Evolutionary conservation across 805 yeast genomes (phyloP).

Genomic region (Candida krabiensis): DNA sequence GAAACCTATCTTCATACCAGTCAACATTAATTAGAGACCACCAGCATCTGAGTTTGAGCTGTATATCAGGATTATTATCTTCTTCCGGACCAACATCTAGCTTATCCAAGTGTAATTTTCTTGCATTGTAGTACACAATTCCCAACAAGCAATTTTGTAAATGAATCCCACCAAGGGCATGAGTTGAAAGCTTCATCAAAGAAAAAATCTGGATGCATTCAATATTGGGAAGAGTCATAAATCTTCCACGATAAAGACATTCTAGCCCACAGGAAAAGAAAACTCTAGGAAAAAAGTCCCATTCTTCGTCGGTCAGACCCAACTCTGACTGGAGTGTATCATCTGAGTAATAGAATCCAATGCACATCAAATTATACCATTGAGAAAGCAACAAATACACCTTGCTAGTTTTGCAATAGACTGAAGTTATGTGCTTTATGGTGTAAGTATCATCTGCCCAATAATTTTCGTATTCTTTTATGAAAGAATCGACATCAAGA

Average conservation of each 20-base stretch:
- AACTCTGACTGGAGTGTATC: constrained; percentile 21
- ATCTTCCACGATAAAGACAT: constrained; percentile 33
- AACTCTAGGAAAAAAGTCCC: constrained; percentile 30
- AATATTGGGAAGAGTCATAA: constrained; percentile 31
- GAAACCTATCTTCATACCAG: constrained; percentile 33
- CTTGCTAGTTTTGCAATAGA: constrained; percentile 24
- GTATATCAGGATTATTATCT: constrained; percentile 5
- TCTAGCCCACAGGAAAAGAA: constrained; percentile 34
- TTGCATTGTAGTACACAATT: constrained; percentile 24
- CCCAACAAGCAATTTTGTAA: constrained; percentile 26
- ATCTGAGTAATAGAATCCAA: constrained; percentile 30
- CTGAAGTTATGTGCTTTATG: constrained; percentile 28
- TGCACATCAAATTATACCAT: constrained; percentile 33
- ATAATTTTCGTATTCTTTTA: constrained; percentile 57
- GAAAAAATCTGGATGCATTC: constrained; percentile 28
- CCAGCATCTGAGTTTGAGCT: constrained; percentile 23
- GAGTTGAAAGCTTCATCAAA: constrained; percentile 28
- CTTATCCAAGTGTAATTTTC: constrained; percentile 25
- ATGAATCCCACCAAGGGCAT: constrained; percentile 32
- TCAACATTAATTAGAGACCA: constrained; percentile 33
- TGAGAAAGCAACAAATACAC: constrained; percentile 31
- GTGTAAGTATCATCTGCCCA: constrained; percentile 23
- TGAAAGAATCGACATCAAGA: constrained; percentile 58
- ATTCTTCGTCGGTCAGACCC: constrained; percentile 23
- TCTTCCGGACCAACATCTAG: constrained; percentile 6